Base-by-base conservation (phyloP, 192 early-diverging fungal genomes). In the Backusella sp. region DNA sequence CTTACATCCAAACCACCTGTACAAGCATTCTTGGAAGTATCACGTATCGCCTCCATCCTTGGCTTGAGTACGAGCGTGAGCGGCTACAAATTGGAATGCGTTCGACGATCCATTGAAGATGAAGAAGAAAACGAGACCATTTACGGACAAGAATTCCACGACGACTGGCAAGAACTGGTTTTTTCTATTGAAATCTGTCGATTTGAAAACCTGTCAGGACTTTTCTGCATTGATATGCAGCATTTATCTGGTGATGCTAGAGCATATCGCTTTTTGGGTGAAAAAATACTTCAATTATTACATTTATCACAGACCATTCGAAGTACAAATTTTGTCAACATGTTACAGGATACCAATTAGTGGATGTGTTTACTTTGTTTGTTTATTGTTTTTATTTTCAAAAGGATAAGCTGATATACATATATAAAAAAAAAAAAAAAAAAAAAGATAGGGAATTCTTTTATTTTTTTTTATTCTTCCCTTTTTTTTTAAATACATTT, bases 181-280 rank as follows among this genome's bases (percentile, higher is more conserved):
- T 91, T 97, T 82, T 86, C 89, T 4, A 89, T 98, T 35, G 95
- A 96, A 86, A 80, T 98, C 37, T 95, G 95, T 79, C 88, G 89
- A 77, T 92, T 97, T 80, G 94, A 94, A 85, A 96, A 97, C 76
- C 76, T 98, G 36, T 88, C 86, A 72, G 88, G 88, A 26, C 77
- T 94, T 28, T 92, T 91, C 65, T 91, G 90, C 37, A 90, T 94
- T 41, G 89, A 91, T 72, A 80, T 92, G 39, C 87, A 88, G 19
- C 86, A 88, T 6, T 83, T 90, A 74, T 87, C 87, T 73, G 92
- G 91, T 41, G 92, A 91, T 73, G 83, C 85, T 41, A 90, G 90
- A 86, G 83, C 89, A 0, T 94, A 91, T 85, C 91, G 91, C 83
- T 91, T 90, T 69, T 76, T 94, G 49, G 91, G 92, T 73, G 88